A percentile compares a stretch with the other conserved stretches of the same genome.
Conservation (phyloP, 176 grass and related monocot species). For the Phyllostachys edulis region DNA sequence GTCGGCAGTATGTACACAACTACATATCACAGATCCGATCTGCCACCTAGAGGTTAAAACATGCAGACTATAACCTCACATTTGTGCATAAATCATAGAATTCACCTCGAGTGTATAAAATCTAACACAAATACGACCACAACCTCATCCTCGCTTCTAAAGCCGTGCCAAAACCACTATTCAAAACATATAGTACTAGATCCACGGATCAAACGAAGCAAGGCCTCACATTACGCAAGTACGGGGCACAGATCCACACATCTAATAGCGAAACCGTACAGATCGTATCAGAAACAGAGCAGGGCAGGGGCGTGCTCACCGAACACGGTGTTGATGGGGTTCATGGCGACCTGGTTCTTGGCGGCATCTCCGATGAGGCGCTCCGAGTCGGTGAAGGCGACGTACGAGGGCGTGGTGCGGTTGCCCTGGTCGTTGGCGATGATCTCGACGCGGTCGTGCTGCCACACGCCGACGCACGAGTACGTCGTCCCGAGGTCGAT, state of each 20-base stretch:
- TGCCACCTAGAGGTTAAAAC: not conserved
- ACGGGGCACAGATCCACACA: not conserved
- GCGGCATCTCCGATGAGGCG: constrained; percentile 64
- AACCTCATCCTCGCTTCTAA: not conserved
- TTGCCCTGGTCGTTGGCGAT: constrained; percentile 84
- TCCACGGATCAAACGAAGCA: not conserved
- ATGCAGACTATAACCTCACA: not conserved
- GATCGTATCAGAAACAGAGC: not conserved
- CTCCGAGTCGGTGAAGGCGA: constrained; percentile 69
- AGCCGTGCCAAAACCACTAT: not conserved
- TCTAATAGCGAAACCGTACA: not conserved
- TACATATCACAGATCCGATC: not conserved
- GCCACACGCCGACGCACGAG: constrained; percentile 75
- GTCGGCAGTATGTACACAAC: not conserved
- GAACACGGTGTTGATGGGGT: constrained; percentile 51
- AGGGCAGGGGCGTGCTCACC: constrained; percentile 7
- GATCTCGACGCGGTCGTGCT: constrained; percentile 79
- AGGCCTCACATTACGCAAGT: not conserved
- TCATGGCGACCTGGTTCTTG: constrained; percentile 64
- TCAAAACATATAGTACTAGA: not conserved
- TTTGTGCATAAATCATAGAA: not conserved
- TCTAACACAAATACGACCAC: not conserved
- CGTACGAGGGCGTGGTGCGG: constrained; percentile 69
- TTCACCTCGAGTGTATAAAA: not conserved
- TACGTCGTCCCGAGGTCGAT: constrained; percentile 72